phyloP scores from a whole-genome alignment of 2,329 filamentous ascomycete genomes.

The Sarocladiaceae sp. region DNA sequence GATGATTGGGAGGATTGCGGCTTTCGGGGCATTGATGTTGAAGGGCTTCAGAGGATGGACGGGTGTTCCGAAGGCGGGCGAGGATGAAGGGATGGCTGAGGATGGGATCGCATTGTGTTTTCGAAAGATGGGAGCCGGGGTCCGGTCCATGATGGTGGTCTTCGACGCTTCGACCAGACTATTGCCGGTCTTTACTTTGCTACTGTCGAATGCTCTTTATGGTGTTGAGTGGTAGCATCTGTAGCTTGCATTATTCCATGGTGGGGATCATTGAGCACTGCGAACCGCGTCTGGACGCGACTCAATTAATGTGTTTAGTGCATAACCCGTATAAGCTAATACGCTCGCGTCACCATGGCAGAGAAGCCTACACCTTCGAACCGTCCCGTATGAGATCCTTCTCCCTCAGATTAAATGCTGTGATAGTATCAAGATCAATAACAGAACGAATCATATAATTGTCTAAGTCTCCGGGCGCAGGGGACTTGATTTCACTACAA shows the following conservation, averaged over 20 bases:
- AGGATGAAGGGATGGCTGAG: slow-evolving; percentile 77
- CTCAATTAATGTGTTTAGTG: slow-evolving; percentile 3
- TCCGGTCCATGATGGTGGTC: slow-evolving; percentile 30
- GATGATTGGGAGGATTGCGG: slow-evolving; percentile 78
- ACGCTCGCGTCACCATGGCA: neutral
- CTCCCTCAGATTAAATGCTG: no score
- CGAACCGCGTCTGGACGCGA: slow-evolving; percentile 9
- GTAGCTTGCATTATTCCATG: neutral
- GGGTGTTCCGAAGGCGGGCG: slow-evolving; percentile 85
- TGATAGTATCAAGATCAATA: no score
- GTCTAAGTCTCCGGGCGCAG: no score
- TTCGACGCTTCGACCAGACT: neutral
- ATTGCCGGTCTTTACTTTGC: neutral
- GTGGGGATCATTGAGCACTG: neutral
- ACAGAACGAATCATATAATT: no score
- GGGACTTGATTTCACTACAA: no score
- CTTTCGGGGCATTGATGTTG: slow-evolving; percentile 46
- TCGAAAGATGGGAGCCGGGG: slow-evolving; percentile 34
- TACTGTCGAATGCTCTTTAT: no score
- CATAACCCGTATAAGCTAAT: neutral
- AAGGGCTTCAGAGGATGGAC: slow-evolving; percentile 71
- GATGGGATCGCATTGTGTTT: slow-evolving; percentile 31
- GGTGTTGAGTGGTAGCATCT: neutral
- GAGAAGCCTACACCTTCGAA: neutral
- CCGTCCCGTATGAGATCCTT: neutral